phyloP scores from a whole-genome alignment of 108 stramenopile species.

The Asterionellopsis glacialis region DNA sequence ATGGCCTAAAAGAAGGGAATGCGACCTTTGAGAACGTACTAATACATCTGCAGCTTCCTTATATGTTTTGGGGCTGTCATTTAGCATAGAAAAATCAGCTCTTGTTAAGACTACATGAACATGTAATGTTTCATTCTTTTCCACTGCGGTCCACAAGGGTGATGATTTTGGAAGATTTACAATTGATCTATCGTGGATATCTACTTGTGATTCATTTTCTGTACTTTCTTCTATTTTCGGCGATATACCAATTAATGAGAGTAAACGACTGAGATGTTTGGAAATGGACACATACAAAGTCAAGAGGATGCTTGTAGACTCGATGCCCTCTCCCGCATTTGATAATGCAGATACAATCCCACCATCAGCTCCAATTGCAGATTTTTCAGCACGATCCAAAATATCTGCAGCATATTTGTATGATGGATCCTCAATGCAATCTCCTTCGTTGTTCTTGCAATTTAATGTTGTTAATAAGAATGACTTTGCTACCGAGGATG shows the following conservation, averaged over 20 bases:
- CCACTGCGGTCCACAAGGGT: constrained; percentile 58
- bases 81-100: no score
- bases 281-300: constrained; percentile 45
- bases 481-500: constrained; percentile 44
- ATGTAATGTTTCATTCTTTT: constrained; percentile 37
- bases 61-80: constrained; percentile 1
- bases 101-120: constrained; percentile 1
- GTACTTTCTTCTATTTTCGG: constrained; percentile 18
- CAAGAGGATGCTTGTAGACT: constrained; percentile 72
- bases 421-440: constrained; percentile 21
- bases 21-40: constrained; percentile 16
- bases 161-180: constrained; percentile 43
- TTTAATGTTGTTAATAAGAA: constrained; percentile 42
- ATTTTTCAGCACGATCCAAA: constrained; percentile 60
- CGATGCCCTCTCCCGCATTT: constrained; percentile 81
- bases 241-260: constrained; percentile 1
- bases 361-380: constrained; percentile 36
- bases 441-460: constrained; percentile 11
- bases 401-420: constrained; percentile 47
- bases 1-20: constrained; percentile 55
- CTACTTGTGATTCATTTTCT: constrained; percentile 8
- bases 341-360: constrained; percentile 69
- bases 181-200: constrained; percentile 29
- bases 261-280: constrained; percentile 8
- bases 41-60: constrained; percentile 18